Evolutionary conservation across 208 protist genomes (phyloP), one percentile per base, ranked within the genome.

Genomic region (Porcisia hertigi): DNA sequence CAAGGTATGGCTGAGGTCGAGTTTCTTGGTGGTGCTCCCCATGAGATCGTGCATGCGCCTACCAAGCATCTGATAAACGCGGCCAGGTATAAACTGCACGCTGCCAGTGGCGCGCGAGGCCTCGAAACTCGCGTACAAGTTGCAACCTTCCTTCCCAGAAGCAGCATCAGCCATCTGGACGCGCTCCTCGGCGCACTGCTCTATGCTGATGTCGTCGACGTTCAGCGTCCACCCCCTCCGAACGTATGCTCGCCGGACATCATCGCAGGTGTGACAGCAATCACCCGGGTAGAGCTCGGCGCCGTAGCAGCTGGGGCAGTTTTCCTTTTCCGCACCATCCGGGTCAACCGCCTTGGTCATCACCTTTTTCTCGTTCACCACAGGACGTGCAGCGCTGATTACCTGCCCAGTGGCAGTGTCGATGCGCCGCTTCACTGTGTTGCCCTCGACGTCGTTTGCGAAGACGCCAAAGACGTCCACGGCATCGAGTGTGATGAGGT

Each of bases 251-350:
- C 77, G 65, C 30, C 89, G 81, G 34, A 97, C 91, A 66, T 94
- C 91, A 23, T 94, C 87, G 78, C 92, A 97, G 59, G 88, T 94
- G 77, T 92, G 81, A 80, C 92, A 98, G 84, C 94, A 97, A 5
- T 90, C 84, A 5, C 84, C 88, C 16, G 75, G 78, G 66, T 81
- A 23, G 23, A 39, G 64, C 80, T 93, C 91, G 12, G 92, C 90
- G 7, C 93, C 93, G 79, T 95, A 94, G 82, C 93, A 97, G 77
- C 79, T 84, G 34, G 90, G 91, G 74, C 93, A 97, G 79, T 92
- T 79, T 60, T 90, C 77, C 53, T 88, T 86, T 77, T 83, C 78
- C 49, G 69, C 80, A n/a, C 83, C 84, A 63, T 88, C 75, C 1
- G 76, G 67, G 77, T 92, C 81, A 55, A 83, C 81, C n/a, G 79